phyloP scores from a whole-genome alignment of 805 yeast genomes.

The Saturnispora sekii region DNA sequence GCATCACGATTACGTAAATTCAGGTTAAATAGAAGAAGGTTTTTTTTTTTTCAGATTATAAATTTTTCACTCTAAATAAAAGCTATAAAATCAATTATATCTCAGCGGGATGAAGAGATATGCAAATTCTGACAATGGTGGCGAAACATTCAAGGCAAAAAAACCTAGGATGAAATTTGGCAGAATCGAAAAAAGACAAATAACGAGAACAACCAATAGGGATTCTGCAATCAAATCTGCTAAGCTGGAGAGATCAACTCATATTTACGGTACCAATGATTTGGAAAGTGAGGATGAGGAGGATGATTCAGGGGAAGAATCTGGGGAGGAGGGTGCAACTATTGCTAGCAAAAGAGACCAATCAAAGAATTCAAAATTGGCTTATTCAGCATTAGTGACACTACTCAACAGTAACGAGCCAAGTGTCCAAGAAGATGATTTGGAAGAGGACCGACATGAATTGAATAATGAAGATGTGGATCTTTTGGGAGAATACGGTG shows the following conservation, averaged over 20 bases:
- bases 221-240: not conserved
- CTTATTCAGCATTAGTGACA: slow-evolving; percentile 22
- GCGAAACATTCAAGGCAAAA: slow-evolving; percentile 1
- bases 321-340: slow-evolving; percentile 13
- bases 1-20: too few species aligned
- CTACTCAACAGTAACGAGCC: slow-evolving; percentile 18
- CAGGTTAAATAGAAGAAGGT: not conserved
- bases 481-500: slow-evolving; percentile 16
- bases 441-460: slow-evolving; percentile 14
- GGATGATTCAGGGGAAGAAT: not conserved
- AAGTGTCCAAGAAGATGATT: slow-evolving; percentile 7
- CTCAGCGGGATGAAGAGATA: not conserved
- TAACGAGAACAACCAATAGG: slow-evolving; percentile 42
- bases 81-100: not conserved
- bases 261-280: slow-evolving; percentile 11
- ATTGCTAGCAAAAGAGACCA: slow-evolving; percentile 12
- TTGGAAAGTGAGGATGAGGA: slow-evolving; percentile 21
- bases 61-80: not conserved
- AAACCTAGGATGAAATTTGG: slow-evolving; percentile 34
- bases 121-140: not conserved
- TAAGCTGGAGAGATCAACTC: too few species aligned
- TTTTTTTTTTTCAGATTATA: not conserved
- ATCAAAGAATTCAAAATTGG: slow-evolving; percentile 18
- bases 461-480: slow-evolving; percentile 20
- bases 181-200: slow-evolving; percentile 49